Evolutionary conservation across 345 rosid genomes (phyloP).

Genomic region (Ailanthus altissimus): DNA sequence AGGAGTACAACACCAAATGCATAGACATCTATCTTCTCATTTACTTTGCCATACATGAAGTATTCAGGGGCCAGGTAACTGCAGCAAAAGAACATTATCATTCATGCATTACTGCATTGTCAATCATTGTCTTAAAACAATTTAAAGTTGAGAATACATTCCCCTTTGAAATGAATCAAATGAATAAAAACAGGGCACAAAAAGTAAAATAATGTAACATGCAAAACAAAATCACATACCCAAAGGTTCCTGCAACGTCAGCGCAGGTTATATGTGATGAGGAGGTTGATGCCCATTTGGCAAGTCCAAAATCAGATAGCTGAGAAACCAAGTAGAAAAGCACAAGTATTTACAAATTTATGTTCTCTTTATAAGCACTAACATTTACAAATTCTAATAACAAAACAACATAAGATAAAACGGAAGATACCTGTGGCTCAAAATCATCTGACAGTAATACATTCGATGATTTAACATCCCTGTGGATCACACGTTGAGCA

Average conservation of each 20-base stretch:
- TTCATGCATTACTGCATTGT: conserved; percentile 9
- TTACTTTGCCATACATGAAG: conserved; percentile 89
- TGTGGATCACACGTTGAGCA: conserved; percentile 72
- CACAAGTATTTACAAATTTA: conserved; percentile 7
- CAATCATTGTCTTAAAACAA: not conserved
- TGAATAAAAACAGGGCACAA: not conserved
- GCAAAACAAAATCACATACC: conserved; percentile 43
- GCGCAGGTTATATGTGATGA: conserved; percentile 65
- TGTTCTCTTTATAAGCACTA: not conserved
- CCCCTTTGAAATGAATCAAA: not conserved
- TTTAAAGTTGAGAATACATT: not conserved
- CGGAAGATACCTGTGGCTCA: conserved; percentile 79
- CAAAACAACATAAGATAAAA: not conserved
- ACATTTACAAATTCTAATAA: not conserved
- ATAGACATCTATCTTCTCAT: conserved; percentile 87
- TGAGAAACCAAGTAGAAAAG: conserved; percentile 34
- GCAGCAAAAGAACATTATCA: conserved; percentile 28
- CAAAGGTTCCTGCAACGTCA: conserved; percentile 94
- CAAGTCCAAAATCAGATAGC: conserved; percentile 97
- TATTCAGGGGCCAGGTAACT: conserved; percentile 99
- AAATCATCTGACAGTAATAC: conserved; percentile 80
- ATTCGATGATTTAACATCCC: conserved; percentile 97
- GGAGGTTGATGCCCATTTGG: conserved; percentile 67
- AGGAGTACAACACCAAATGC: conserved; percentile 96
- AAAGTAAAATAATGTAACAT: not conserved